A percentile compares a stretch with the other conserved stretches of the same genome.
Conservation (phyloP, 1,284 basidiomycete genomes). For the Moesziomyces sp. region DNA sequence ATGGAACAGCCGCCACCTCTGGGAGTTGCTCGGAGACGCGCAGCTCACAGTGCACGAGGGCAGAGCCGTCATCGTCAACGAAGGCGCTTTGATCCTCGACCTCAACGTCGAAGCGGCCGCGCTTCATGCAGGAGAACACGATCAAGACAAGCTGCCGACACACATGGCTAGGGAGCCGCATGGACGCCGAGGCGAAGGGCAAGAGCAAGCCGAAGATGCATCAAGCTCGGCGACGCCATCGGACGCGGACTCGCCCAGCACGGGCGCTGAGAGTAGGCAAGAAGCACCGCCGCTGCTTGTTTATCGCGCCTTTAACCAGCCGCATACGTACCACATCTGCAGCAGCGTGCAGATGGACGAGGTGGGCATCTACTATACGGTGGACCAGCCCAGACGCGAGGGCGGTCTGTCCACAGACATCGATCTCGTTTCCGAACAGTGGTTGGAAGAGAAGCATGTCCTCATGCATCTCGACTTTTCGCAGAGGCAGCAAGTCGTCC, state of each 20-base stretch:
- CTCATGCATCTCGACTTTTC: conserved; percentile 30
- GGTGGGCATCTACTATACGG: conserved; percentile 17
- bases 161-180: not conserved
- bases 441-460: conserved; percentile 2
- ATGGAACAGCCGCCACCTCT: conserved; percentile 33
- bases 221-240: too few species aligned
- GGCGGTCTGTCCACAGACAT: not conserved
- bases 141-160: not conserved
- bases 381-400: conserved; percentile 3
- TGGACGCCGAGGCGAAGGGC: not conserved
- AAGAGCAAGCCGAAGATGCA: not conserved
- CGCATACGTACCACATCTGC: conserved; percentile 16
- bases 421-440: not conserved
- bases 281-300: conserved; percentile 9
- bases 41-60: conserved; percentile 51
- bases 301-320: conserved; percentile 8
- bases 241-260: too few species aligned
- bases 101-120: conserved; percentile 1
- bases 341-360: conserved; percentile 51
- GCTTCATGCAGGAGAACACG: not conserved
- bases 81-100: conserved; percentile 15
- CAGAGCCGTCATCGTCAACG: conserved; percentile 39
- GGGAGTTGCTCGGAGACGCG: conserved; percentile 24
- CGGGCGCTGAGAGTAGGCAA: not conserved
- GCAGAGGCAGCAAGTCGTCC: conserved; percentile 3